Conservation (phyloP, 345 rosid species). For the Aquilaria yunnanensis region DNA sequence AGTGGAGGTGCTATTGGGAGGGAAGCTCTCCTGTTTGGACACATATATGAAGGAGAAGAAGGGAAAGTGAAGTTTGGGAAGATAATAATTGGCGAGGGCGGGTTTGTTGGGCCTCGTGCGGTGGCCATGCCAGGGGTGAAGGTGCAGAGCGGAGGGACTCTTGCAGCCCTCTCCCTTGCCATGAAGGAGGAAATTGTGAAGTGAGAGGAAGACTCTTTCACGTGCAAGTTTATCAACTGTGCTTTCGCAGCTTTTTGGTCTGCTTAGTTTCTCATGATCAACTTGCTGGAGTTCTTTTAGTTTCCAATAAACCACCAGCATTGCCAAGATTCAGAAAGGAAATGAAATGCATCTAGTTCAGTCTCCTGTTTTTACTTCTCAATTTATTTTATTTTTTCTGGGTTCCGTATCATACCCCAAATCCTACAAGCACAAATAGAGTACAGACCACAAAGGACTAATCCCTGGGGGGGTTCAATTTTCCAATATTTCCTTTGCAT, state of each 20-base stretch:
- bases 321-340: background rate
- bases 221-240: too few species aligned
- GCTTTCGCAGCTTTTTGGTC: too few species aligned
- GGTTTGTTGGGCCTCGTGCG: constrained; percentile 50
- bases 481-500: too few species aligned
- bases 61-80: constrained; percentile 57
- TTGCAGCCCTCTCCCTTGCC: constrained; percentile 42
- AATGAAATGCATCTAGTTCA: background rate
- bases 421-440: too few species aligned
- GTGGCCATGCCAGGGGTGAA: constrained; percentile 54
- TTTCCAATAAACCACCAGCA: constrained; percentile 3
- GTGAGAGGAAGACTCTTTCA: background rate
- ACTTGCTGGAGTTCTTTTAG: background rate
- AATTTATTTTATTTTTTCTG: background rate
- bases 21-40: constrained; percentile 58
- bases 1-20: constrained; percentile 43
- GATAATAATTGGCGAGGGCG: constrained; percentile 39
- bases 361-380: background rate
- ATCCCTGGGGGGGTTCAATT: too few species aligned
- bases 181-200: constrained; percentile 53
- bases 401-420: too few species aligned
- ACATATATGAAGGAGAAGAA: constrained; percentile 54
- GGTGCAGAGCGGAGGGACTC: constrained; percentile 44
- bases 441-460: too few species aligned
- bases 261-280: too few species aligned